Evolutionary conservation across 2,329 filamentous ascomycete species (phyloP), one percentile per base, ranked within the genome.

Genomic region (Thelonectria discophora): DNA sequence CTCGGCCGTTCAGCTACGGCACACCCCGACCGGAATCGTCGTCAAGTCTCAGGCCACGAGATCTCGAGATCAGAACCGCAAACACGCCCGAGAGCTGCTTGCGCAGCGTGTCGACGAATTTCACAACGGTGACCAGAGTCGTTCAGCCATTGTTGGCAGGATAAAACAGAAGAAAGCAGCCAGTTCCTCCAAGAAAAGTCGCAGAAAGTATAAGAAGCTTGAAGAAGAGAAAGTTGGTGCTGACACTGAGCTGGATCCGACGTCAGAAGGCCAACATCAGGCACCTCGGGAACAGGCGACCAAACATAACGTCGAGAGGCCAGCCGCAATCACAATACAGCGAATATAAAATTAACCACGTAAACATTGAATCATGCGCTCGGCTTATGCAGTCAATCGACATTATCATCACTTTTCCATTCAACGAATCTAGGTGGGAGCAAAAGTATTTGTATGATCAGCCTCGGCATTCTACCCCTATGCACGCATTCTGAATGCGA

Each of bases 31-130:
- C 1, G 94, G 94, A 63, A 88, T 97, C 55, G 94, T 98, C 13
- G 87, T 99, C 65, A 99, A 99, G 80, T 94, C 88, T 58, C 95
- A 99, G 78, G 93, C 90, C 18, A 98, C 95, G 9, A 89, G 95
- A 49, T 96, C 92, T 1, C 88, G 93, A 17, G 86, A 86, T 59
- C 91, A 97, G 78, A 99, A 99, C 76, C 87, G 94, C 65, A 94
- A 91, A 76, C 90, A 92, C 64, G 95, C 95, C 12, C 86, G 94
- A 42, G 83, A 88, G 67, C 81, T 97, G 43, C 83, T 97, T 30
- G 91, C 91, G 21, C 88, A 92, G 69, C 87, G 85, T 70, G 80
- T 90, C 32, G 95, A 99, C 76, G 84, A 90, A 67, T 70, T 90
- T 37, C 81, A 86, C 68, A 89, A 92, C 68, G 94, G 94, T 2